These are phyloP conservation scores for Histomonas meleagridis DNA, from an alignment of 208 protist species.

Conservation along the genomic window DNA sequence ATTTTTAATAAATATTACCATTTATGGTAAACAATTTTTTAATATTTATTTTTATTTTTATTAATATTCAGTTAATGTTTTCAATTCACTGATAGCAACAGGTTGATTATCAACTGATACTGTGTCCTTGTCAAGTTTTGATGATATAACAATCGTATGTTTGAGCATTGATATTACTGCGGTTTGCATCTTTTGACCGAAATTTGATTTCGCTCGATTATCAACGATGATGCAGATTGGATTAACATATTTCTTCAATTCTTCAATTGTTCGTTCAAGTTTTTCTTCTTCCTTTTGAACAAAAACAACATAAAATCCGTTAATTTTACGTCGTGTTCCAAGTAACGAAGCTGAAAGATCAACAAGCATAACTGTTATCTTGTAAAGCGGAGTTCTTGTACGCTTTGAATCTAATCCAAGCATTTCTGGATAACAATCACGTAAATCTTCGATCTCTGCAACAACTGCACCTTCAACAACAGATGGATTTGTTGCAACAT, in stretches of 20 bases:
- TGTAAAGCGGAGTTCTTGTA: not conserved
- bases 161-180: not conserved
- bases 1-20: too few species aligned
- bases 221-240: not conserved
- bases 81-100: not conserved
- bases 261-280: not conserved
- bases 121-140: not conserved
- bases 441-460: not conserved
- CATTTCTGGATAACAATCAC: not conserved
- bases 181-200: not conserved
- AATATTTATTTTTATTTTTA: too few species aligned
- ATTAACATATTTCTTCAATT: not conserved
- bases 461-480: not conserved
- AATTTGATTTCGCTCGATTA: constrained; percentile 2
- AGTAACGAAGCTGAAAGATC: not conserved
- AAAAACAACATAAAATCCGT: not conserved
- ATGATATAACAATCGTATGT: not conserved
- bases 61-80: too few species aligned
- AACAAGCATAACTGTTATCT: not conserved
- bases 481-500: not conserved
- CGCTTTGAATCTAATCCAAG: not conserved
- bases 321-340: not conserved
- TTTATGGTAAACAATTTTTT: too few species aligned
- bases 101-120: not conserved
- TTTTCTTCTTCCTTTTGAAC: not conserved